These are phyloP conservation scores for Comarum palustre DNA, from an alignment of 306 rosid genomes.

Conservation along the genomic window DNA sequence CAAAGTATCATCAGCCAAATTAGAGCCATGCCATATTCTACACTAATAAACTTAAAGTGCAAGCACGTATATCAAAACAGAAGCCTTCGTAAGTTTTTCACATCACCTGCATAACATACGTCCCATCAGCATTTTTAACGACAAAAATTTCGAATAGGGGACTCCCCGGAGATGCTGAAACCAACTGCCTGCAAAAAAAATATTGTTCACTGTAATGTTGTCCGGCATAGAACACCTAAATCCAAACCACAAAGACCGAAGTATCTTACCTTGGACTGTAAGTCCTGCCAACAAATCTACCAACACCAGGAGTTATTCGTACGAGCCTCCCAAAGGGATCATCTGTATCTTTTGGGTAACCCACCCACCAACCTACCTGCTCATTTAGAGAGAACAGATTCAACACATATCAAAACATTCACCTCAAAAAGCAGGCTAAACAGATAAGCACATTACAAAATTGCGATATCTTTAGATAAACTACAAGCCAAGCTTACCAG, in stretches of 20 bases:
- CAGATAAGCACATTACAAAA: neutral
- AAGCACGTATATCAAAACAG: conserved; percentile 9
- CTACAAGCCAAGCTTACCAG: conserved; percentile 48
- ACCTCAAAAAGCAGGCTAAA: neutral
- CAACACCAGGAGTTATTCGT: conserved; percentile 83
- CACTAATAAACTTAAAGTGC: neutral
- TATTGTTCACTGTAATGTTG: conserved; percentile 26
- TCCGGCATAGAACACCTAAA: conserved; percentile 10
- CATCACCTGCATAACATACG: conserved; percentile 80
- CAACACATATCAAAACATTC: conserved; percentile 21
- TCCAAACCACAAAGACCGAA: conserved; percentile 27
- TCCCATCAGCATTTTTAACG: conserved; percentile 63
- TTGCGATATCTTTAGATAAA: too few relatives aligned
- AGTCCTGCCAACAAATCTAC: conserved; percentile 75
- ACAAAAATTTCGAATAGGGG: conserved; percentile 91
- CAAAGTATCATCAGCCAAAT: neutral
- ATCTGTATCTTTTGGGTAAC: conserved; percentile 79
- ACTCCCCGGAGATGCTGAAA: conserved; percentile 73
- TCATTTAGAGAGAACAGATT: conserved; percentile 28
- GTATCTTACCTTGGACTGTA: conserved; percentile 76
- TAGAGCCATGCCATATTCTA: conserved; percentile 4
- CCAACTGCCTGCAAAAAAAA: conserved; percentile 69
- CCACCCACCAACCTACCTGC: conserved; percentile 99
- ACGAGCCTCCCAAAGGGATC: conserved; percentile 87
- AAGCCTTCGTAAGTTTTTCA: conserved; percentile 7